These are phyloP conservation scores for Monosporascus ibericus DNA, from an alignment of 2,329 filamentous ascomycete species.

Conservation along the genomic window DNA sequence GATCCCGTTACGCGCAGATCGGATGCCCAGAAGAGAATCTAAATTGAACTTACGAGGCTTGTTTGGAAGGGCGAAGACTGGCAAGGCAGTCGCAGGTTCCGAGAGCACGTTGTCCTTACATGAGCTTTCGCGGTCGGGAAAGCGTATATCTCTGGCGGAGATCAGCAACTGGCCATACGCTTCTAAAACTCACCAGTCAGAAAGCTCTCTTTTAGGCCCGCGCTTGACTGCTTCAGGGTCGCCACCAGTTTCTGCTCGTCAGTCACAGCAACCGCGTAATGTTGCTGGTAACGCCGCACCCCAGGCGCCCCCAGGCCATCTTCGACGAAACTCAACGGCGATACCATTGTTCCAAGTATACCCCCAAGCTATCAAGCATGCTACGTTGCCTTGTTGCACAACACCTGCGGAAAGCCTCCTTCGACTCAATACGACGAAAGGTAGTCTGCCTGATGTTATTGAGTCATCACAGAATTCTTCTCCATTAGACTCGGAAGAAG, in stretches of 20 bases:
- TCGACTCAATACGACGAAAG: conserved; percentile 50
- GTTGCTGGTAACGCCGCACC: conserved; percentile 11
- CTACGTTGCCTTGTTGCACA: conserved; percentile 60
- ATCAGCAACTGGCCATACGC: conserved; percentile 37
- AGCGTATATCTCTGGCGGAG: conserved; percentile 41
- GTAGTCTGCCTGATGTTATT: conserved; percentile 30
- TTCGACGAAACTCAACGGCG: conserved; percentile 4
- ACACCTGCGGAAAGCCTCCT: conserved; percentile 64
- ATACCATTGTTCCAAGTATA: conserved; percentile 77
- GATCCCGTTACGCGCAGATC: conserved; percentile 37
- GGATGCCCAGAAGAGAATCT: conserved; percentile 42
- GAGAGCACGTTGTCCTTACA: conserved; percentile 25
- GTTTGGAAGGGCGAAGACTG: conserved; percentile 40
- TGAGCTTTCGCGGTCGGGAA: conserved; percentile 28
- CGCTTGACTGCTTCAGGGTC: conserved; percentile 11
- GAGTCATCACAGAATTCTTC: conserved; percentile 23
- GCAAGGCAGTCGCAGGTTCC: conserved; percentile 20
- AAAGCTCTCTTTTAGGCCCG: conserved; percentile 25
- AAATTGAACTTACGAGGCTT: conserved; percentile 45
- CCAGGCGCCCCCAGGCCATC: conserved; percentile 2
- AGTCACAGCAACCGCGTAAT: conserved; percentile 6
- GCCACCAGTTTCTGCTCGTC: conserved; percentile 3
- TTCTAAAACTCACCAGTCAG: conserved; percentile 29
- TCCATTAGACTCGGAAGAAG: conserved; percentile 21
- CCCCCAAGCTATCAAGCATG: conserved; percentile 74